phyloP scores from a whole-genome alignment of 2,329 filamentous ascomycete species.

The Penicillium sp. region DNA sequence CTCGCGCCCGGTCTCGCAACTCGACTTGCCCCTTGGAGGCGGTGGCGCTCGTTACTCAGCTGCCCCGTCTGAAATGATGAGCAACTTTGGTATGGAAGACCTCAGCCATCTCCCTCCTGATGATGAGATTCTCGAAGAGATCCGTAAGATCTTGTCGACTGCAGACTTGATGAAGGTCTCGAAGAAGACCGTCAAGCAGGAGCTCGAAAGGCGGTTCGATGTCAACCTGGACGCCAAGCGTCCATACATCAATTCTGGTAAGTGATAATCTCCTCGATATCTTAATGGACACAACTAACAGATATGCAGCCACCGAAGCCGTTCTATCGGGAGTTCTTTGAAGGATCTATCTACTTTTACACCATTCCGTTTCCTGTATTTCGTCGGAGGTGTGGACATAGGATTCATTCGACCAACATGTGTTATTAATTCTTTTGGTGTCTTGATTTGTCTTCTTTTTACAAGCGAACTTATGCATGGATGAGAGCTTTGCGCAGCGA shows the following conservation, averaged over 20 bases:
- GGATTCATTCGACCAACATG: constrained; percentile 8
- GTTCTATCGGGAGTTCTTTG: constrained; percentile 73
- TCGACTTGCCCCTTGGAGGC: constrained; percentile 52
- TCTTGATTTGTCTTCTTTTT: constrained; percentile 10
- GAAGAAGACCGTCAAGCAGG: constrained; percentile 95
- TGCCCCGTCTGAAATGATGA: constrained; percentile 69
- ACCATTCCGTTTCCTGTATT: neutral
- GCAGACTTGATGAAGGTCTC: constrained; percentile 97
- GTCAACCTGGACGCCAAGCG: constrained; percentile 82
- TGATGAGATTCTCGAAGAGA: constrained; percentile 87
- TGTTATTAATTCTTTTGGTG: constrained; percentile 20
- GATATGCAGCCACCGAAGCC: constrained; percentile 67
- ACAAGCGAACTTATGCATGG: constrained; percentile 25
- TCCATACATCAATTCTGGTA: constrained; percentile 91
- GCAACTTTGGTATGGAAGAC: constrained; percentile 73
- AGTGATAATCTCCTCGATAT: constrained; percentile 40
- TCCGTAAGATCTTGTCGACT: constrained; percentile 85
- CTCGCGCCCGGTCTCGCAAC: constrained; percentile 61
- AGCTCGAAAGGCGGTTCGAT: constrained; percentile 87
- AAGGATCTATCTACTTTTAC: constrained; percentile 15
- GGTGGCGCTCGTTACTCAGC: constrained; percentile 74
- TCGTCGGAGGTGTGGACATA: constrained; percentile 2
- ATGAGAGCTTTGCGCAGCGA: constrained; percentile 23
- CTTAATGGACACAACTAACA: constrained; percentile 21
- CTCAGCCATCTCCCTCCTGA: constrained; percentile 78